These are phyloP conservation scores for Sindora glabra DNA, from an alignment of 306 rosid species.

Conservation along the genomic window DNA sequence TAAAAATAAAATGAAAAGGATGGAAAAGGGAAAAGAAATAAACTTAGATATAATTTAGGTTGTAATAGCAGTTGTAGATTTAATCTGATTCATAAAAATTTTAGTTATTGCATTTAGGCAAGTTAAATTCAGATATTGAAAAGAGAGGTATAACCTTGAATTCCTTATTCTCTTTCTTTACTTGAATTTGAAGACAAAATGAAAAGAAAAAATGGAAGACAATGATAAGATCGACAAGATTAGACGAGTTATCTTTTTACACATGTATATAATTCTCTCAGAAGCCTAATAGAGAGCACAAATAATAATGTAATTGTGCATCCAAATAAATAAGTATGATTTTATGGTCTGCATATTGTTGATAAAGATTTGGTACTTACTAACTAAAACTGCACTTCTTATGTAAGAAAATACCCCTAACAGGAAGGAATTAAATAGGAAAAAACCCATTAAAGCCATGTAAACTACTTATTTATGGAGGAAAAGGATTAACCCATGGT, in stretches of 20 bases:
- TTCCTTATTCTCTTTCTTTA: slow-evolving; percentile 88
- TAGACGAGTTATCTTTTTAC: not conserved
- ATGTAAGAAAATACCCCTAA: slow-evolving; percentile 78
- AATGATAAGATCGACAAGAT: slow-evolving; percentile 11
- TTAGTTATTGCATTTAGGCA: not conserved
- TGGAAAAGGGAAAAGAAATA: not conserved
- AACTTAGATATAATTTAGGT: not conserved
- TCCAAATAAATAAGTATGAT: not conserved
- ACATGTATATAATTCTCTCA: too few relatives aligned
- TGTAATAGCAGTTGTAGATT: not conserved
- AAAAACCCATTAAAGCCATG: slow-evolving; percentile 76
- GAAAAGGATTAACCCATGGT: too few relatives aligned
- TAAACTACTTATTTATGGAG: slow-evolving; percentile 55
- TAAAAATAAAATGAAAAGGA: too few relatives aligned
- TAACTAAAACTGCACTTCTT: slow-evolving; percentile 91
- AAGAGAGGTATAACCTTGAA: slow-evolving; percentile 53
- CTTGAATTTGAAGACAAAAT: slow-evolving; percentile 94
- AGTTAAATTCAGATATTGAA: not conserved
- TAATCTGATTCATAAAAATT: not conserved
- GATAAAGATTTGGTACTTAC: slow-evolving; percentile 32
- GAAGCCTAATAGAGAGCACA: not conserved
- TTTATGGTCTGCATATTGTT: not conserved
- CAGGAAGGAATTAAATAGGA: slow-evolving; percentile 90
- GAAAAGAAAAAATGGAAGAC: slow-evolving; percentile 18
- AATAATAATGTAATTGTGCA: not conserved